Evolutionary conservation across 306 rosid species (phyloP).

Genomic region (Oxytropis ochrocephala): DNA sequence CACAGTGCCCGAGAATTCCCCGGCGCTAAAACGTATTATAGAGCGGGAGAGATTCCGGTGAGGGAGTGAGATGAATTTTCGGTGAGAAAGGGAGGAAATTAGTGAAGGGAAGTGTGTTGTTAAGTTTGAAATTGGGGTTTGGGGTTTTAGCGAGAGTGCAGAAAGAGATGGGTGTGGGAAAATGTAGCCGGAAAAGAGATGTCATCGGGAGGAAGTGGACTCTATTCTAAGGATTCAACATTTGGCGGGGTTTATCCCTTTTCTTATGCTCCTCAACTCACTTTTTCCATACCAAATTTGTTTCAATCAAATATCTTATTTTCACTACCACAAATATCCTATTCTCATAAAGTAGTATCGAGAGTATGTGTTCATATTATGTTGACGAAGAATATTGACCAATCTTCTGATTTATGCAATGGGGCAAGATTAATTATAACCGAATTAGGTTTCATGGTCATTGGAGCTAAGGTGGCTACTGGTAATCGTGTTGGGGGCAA

Average conservation of each 20-base stretch:
- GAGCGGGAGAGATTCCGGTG: constrained; percentile 29
- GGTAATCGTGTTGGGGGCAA: no score
- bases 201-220: constrained; percentile 27
- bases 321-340: no score
- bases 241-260: constrained; percentile 43
- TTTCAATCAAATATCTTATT: no score
- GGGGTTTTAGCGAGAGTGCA: constrained; percentile 29
- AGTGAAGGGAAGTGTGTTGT: constrained; percentile 10
- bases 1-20: constrained; percentile 9
- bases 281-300: not conserved
- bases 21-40: not conserved
- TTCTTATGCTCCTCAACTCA: not conserved
- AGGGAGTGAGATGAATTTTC: not conserved
- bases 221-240: not conserved
- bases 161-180: constrained; percentile 17
- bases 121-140: constrained; percentile 13
- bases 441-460: no score
- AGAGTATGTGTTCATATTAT: no score
- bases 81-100: not conserved
- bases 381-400: no score
- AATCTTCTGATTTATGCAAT: no score
- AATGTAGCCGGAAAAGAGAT: constrained; percentile 17
- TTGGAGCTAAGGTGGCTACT: no score
- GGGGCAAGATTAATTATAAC: no score
- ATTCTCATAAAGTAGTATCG: no score